These are phyloP conservation scores for Bipolaris zeicola DNA, from an alignment of 2,329 filamentous ascomycete genomes.

Conservation along the genomic window DNA sequence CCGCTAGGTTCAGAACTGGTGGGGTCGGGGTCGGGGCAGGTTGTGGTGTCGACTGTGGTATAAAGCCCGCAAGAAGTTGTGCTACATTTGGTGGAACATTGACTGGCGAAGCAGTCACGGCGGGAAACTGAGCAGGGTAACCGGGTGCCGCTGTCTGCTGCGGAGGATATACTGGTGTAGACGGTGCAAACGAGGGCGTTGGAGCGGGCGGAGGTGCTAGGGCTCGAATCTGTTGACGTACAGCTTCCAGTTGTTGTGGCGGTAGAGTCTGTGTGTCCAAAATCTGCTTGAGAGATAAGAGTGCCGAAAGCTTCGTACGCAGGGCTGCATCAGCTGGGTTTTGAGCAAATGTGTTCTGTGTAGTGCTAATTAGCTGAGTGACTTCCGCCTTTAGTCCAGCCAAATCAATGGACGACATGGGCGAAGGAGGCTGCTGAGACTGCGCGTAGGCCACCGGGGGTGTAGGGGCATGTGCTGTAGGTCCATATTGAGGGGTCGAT, in stretches of 20 bases:
- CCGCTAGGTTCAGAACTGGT: constrained; percentile 35
- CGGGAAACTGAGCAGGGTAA: constrained; percentile 26
- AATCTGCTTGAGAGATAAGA: constrained; percentile 82
- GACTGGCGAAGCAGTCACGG: constrained; percentile 24
- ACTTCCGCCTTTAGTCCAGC: constrained; percentile 83
- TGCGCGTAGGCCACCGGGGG: constrained; percentile 39
- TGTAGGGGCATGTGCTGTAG: constrained; percentile 27
- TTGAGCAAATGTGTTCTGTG: constrained; percentile 74
- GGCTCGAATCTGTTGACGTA: constrained; percentile 83
- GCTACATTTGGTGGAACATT: constrained; percentile 35
- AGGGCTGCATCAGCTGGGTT: constrained; percentile 77
- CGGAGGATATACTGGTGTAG: constrained; percentile 39
- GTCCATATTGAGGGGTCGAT: constrained; percentile 34
- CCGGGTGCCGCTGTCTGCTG: constrained; percentile 29
- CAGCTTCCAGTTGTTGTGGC: constrained; percentile 79
- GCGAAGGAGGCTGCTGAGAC: constrained; percentile 38
- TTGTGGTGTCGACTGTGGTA: constrained; percentile 27
- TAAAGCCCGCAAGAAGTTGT: constrained; percentile 37
- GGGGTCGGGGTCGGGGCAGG: constrained; percentile 28
- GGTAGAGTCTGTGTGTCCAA: constrained; percentile 78
- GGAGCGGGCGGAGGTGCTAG: constrained; percentile 66
- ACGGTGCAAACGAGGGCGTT: constrained; percentile 42
- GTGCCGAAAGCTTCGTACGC: constrained; percentile 79
- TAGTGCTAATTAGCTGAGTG: constrained; percentile 73
- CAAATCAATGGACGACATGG: constrained; percentile 39